Evolutionary conservation across 2,329 filamentous ascomycete genomes (phyloP).

Genomic region (Davidsoniella eucalypti): DNA sequence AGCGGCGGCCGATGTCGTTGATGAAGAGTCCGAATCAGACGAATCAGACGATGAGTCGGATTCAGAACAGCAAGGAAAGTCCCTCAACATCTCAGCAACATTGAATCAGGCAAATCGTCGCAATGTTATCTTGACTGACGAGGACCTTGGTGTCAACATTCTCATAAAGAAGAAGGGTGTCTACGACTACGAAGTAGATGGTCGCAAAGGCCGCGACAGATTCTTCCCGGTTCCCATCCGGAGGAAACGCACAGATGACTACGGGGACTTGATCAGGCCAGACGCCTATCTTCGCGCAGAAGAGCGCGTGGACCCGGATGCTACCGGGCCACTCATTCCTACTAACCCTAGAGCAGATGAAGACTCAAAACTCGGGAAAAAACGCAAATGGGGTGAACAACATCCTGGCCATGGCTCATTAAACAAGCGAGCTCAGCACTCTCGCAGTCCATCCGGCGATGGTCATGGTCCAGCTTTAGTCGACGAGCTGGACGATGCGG

Average conservation of each 20-base stretch:
- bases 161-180: conserved; percentile 74
- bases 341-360: conserved; percentile 31
- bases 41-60: conserved; percentile 81
- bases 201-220: conserved; percentile 80
- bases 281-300: conserved; percentile 90
- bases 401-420: conserved; percentile 18
- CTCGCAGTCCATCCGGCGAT: conserved; percentile 26
- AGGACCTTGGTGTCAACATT: conserved; percentile 82
- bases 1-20: conserved; percentile 53
- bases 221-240: conserved; percentile 80
- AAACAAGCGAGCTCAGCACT: conserved; percentile 43
- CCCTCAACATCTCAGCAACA: conserved; percentile 73
- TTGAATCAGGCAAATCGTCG: conserved; percentile 70
- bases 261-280: conserved; percentile 80
- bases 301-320: conserved; percentile 60
- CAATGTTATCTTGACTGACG: conserved; percentile 73
- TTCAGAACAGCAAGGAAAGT: conserved; percentile 77
- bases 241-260: conserved; percentile 70
- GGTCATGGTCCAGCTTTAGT: conserved; percentile 25
- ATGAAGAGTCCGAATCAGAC: conserved; percentile 73
- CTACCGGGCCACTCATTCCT: conserved; percentile 2
- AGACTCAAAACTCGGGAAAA: conserved; percentile 63
- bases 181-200: conserved; percentile 84
- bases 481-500: conserved; percentile 42
- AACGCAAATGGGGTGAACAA: conserved; percentile 52